Base-by-base conservation (phyloP, 2,329 filamentous ascomycete species). In the Venturia asperata region DNA sequence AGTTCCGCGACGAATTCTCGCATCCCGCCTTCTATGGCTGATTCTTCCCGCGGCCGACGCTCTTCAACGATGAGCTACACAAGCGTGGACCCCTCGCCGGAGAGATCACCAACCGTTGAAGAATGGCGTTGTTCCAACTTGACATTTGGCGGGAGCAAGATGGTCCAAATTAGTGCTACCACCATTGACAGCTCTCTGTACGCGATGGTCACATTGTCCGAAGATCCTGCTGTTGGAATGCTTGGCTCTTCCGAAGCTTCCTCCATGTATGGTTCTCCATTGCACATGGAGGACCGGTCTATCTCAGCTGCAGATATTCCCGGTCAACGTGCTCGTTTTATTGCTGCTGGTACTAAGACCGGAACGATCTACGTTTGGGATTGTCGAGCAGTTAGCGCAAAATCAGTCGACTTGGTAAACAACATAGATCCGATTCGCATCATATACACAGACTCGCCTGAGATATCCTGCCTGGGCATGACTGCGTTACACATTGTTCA, bases 401-500 rank as follows among this genome's bases (percentile, higher is more conserved):
- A 77, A 2, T 84, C 81, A 70, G 69, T 80, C 1, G 80, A 83
- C 55, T 75, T 84, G 4, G 74, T 79, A 37, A 87, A 88, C 68
- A 80, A 78, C 5, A 78, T 96, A 55, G 79, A 83, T 15, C 90
- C 93, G 0, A 72, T 95, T n/a, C 87, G 91, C 37, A 81, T 89
- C 62, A 92, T 97, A 58, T 86, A 92, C 70, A 97, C 94, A 0
- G 91, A 96, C 58, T 97, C 93, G 0, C 92, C 93, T 0, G 85
- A 91, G 72, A 87, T 97, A 21, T 90, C 92, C 0, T 91, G 87
- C 67, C 76, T 99, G 19, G 94, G 89, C 6, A 75, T 96, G 60
- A 91, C 92, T 1, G 89, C 91, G 1, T 80, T 99, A 19, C 95
- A 96, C 72, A 78, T 99, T 19, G 89, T 97, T 7, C 91, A 96